Percentiles rank a stretch among this genome's conserved stretches.
Conservation (phyloP, 2,329 filamentous ascomycete genomes). For the Curvularia spicifera region DNA sequence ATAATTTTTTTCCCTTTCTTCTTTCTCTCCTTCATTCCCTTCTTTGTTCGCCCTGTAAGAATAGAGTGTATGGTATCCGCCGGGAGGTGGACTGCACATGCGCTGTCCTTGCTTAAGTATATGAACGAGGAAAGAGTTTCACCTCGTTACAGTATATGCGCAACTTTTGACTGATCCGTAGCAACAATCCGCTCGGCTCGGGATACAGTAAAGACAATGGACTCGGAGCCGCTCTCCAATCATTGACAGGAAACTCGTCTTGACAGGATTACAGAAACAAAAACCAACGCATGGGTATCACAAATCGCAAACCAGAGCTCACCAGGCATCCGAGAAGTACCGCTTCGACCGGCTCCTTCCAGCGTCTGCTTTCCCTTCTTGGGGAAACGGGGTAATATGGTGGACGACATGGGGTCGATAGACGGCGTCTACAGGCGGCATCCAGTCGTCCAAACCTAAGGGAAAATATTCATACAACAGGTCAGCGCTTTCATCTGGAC, state of each 20-base stretch:
- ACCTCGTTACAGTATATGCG: background rate
- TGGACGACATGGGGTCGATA: slow-evolving; percentile 94
- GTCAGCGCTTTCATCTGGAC: slow-evolving; percentile 78
- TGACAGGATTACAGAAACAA: slow-evolving; percentile 7
- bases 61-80: background rate
- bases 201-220: background rate
- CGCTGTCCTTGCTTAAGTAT: background rate
- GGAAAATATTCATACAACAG: slow-evolving; percentile 95
- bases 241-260: slow-evolving; percentile 1
- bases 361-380: slow-evolving; percentile 55
- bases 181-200: background rate
- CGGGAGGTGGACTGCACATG: background rate
- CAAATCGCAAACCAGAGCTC: slow-evolving; percentile 9
- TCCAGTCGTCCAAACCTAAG: slow-evolving; percentile 88
- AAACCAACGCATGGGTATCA: slow-evolving; percentile 15
- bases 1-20: background rate
- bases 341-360: slow-evolving; percentile 55
- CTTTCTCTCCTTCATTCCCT: background rate
- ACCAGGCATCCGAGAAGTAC: slow-evolving; percentile 55
- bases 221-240: background rate
- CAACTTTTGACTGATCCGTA: background rate
- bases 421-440: slow-evolving; percentile 86
- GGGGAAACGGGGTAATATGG: slow-evolving; percentile 67
- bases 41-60: background rate
- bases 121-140: background rate